Evolutionary conservation across 2,329 filamentous ascomycete species (phyloP).

Genomic region (Metarhizium guizhouense): DNA sequence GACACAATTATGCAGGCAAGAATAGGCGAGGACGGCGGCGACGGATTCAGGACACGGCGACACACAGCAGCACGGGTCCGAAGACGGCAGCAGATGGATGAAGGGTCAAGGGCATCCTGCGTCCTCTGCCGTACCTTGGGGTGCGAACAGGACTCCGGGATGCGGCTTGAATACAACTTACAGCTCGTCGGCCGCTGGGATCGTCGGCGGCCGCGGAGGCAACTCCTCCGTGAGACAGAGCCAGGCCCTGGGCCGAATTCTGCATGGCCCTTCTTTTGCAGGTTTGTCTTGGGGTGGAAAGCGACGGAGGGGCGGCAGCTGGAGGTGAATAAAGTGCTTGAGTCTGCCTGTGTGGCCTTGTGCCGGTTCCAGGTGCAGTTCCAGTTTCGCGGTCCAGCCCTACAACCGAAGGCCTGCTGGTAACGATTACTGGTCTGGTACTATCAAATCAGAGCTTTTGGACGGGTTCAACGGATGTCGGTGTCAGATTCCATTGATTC

Average conservation of each 20-base stretch:
- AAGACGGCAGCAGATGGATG: background rate
- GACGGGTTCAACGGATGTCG: background rate
- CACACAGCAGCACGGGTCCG: background rate
- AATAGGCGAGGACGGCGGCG: background rate
- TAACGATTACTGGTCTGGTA: background rate
- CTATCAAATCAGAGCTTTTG: background rate
- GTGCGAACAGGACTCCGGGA: constrained; percentile 1
- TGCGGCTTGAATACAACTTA: constrained; percentile 17
- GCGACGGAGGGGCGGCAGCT: background rate
- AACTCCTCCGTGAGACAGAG: background rate
- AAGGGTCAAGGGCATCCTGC: background rate
- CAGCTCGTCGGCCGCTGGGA: constrained; percentile 23
- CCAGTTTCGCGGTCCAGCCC: no score
- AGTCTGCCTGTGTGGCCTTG: background rate
- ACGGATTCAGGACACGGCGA: background rate
- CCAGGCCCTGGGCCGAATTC: constrained; percentile 4
- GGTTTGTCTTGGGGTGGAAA: background rate
- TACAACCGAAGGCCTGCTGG: background rate
- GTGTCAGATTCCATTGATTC: background rate
- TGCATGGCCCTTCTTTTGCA: constrained; percentile 4
- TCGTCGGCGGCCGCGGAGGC: constrained; percentile 27
- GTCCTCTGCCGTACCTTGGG: background rate
- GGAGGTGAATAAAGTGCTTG: background rate
- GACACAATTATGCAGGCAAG: no score
- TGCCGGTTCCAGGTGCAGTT: background rate